phyloP scores from a whole-genome alignment of 192 early-diverging fungal species.

The Powellomyces hirtus region DNA sequence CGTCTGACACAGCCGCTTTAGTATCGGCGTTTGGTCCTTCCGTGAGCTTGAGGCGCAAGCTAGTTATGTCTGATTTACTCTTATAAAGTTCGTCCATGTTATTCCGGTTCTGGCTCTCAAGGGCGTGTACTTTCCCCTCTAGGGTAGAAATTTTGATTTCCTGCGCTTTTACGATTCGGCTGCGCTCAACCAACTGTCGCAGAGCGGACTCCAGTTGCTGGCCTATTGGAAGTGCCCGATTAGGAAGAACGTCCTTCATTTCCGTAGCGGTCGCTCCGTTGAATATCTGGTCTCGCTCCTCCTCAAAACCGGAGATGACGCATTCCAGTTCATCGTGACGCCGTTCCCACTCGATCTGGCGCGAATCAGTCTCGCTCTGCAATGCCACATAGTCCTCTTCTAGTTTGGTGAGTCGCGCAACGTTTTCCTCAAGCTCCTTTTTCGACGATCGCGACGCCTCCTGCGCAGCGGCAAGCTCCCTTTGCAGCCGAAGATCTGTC shows the following conservation, averaged over 20 bases:
- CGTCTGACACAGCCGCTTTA: not conserved
- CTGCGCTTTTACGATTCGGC: conserved; percentile 29
- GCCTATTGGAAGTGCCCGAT: conserved; percentile 45
- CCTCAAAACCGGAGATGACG: conserved; percentile 32
- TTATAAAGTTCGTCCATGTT: conserved; percentile 17
- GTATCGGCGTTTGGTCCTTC: not conserved
- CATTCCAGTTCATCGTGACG: conserved; percentile 44
- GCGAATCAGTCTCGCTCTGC: conserved; percentile 38
- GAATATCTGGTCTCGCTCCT: conserved; percentile 50
- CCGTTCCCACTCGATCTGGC: conserved; percentile 50
- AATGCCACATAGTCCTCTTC: conserved; percentile 13
- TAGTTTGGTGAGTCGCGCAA: conserved; percentile 1
- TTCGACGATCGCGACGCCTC: conserved; percentile 24
- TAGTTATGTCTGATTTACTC: conserved; percentile 25
- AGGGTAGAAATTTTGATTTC: conserved; percentile 41
- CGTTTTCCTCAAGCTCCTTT: conserved; percentile 25
- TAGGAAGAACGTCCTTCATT: conserved; percentile 38
- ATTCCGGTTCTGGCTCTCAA: conserved; percentile 19
- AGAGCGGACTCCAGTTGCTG: conserved; percentile 50
- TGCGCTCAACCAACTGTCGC: conserved; percentile 42
- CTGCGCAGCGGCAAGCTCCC: conserved; percentile 35
- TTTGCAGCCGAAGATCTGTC: conserved; percentile 33
- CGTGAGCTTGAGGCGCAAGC: conserved; percentile 18
- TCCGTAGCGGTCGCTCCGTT: conserved; percentile 34
- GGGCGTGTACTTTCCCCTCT: conserved; percentile 26